Base-by-base conservation (phyloP, 306 rosid species). In the Cucurbita pepo region DNA sequence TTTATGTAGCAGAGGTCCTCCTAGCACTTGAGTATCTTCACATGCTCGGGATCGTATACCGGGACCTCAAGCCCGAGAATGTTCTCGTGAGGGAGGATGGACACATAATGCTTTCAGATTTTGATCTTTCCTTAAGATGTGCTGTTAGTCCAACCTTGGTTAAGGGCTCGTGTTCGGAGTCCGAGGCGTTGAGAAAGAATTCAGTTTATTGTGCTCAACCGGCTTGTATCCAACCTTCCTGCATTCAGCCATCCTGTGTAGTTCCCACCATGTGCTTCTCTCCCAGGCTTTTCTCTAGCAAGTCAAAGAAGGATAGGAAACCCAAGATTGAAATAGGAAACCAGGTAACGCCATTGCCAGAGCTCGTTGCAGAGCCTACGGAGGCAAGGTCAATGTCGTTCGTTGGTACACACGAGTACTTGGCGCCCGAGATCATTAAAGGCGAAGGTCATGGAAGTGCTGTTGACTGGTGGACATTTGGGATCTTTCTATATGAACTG, bases 371-470 rank as follows among this genome's bases (percentile, higher is more conserved):
- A 1, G 98, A 93, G 88, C 98, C 98, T 44, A 90, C 96, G 0
- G 97, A 93, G 56, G 98, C 98, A 10, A 88, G 98, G 50, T 93
- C 98, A 5, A 93, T 90, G 98, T 93, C 97, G 21, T 93, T 93
- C 78, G 98, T 93, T 10, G 98, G 98, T 50, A 93, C 98, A 11
- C 98, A 93, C 10, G 98, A 93, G 74, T 93, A 93, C 82, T 65
- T 93, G 78, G 98, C 98, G 43, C 98, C 98, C 6, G 98, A 93
- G 86, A 93, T 93, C 80, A 86, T 93, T n/a, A 93, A 93, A 79
- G 98, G 98, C 14, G 98, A 93, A 82, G 98, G 98, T 48, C 98
- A 93, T 50, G 97, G 98, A 70, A 93, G 97, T 72, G 93, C 98
- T 4, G 98, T 93, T 61, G 98, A 93, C 81, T 93, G 98, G 98